Conservation (phyloP, 2,329 filamentous ascomycete genomes). For the Emmonsiellopsis sp. region DNA sequence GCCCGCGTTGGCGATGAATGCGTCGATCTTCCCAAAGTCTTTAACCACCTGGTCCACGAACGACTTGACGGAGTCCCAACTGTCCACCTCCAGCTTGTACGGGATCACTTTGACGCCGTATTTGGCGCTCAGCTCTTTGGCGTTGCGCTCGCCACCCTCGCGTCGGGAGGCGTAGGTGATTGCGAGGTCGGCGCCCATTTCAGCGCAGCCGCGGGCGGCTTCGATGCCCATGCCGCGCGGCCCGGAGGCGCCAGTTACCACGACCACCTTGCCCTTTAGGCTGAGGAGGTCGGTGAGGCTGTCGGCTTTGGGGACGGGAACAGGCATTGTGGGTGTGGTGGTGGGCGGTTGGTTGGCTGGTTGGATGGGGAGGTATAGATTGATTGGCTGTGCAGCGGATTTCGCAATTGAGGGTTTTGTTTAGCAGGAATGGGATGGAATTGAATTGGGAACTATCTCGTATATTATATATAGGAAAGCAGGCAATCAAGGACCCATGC, state of each 20-base stretch:
- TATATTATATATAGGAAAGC: too few species aligned
- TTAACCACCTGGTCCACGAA: slow-evolving; percentile 50
- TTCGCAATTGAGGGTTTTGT: too few species aligned
- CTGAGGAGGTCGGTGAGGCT: slow-evolving; percentile 24
- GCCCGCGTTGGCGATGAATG: slow-evolving; percentile 61
- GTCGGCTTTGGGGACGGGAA: slow-evolving; percentile 11
- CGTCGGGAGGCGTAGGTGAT: slow-evolving; percentile 58
- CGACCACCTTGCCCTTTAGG: slow-evolving; percentile 35
- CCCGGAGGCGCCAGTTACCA: slow-evolving; percentile 44
- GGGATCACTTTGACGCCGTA: slow-evolving; percentile 59
- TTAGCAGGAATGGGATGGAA: too few species aligned
- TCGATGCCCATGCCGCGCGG: slow-evolving; percentile 61
- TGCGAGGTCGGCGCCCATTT: slow-evolving; percentile 55
- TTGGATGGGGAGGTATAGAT: too few species aligned
- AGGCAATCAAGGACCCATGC: too few species aligned
- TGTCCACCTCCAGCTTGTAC: slow-evolving; percentile 55
- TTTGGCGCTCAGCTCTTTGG: slow-evolving; percentile 48
- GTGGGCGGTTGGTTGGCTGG: too few species aligned
- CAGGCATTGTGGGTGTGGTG: slow-evolving; percentile 11
- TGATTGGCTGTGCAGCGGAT: too few species aligned
- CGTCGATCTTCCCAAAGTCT: slow-evolving; percentile 63
- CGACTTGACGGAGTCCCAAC: slow-evolving; percentile 47
- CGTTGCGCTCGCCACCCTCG: slow-evolving; percentile 56
- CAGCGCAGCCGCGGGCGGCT: slow-evolving; percentile 54
- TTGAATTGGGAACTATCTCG: too few species aligned